phyloP scores from a whole-genome alignment of 2,329 filamentous ascomycete species.

The Zymoseptoria brevis region DNA sequence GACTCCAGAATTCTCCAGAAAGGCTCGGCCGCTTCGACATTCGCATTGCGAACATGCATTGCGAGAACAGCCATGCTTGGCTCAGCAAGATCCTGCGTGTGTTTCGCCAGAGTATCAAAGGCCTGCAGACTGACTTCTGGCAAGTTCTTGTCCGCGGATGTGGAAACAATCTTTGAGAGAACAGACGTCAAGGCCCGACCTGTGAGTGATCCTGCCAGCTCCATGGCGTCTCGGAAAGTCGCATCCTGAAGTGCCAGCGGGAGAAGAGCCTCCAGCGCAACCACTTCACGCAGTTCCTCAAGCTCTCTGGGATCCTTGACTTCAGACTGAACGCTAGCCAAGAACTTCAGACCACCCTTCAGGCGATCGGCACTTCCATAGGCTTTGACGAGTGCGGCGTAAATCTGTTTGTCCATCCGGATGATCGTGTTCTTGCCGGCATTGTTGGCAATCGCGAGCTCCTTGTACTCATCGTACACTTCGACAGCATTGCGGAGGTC shows the following conservation, averaged over 20 bases:
- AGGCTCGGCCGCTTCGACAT: slow-evolving; percentile 66
- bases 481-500: slow-evolving; percentile 84
- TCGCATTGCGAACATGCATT: slow-evolving; percentile 73
- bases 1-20: slow-evolving; percentile 71
- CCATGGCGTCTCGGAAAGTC: slow-evolving; percentile 64
- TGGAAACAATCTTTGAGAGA: slow-evolving; percentile 64
- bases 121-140: slow-evolving; percentile 56
- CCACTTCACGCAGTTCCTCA: slow-evolving; percentile 55
- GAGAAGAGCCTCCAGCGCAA: slow-evolving; percentile 69
- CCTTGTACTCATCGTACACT: slow-evolving; percentile 91
- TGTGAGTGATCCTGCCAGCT: slow-evolving; percentile 58
- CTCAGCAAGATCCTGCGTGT: slow-evolving; percentile 39
- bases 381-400: slow-evolving; percentile 83
- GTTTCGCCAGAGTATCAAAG: slow-evolving; percentile 42
- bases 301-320: slow-evolving; percentile 38
- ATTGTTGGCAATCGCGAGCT: slow-evolving; percentile 77
- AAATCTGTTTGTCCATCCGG: slow-evolving; percentile 74
- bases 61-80: slow-evolving; percentile 77
- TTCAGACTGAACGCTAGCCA: slow-evolving; percentile 63
- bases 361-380: slow-evolving; percentile 76
- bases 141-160: slow-evolving; percentile 73
- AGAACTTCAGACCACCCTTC: slow-evolving; percentile 76
- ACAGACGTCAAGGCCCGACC: slow-evolving; percentile 52
- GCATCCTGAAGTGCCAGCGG: slow-evolving; percentile 65
- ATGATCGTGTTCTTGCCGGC: slow-evolving; percentile 60